A percentile compares a stretch with the other conserved stretches of the same genome.
phyloP scores from a whole-genome alignment of 176 grass and related monocot genomes.

The Carex kokanica region DNA sequence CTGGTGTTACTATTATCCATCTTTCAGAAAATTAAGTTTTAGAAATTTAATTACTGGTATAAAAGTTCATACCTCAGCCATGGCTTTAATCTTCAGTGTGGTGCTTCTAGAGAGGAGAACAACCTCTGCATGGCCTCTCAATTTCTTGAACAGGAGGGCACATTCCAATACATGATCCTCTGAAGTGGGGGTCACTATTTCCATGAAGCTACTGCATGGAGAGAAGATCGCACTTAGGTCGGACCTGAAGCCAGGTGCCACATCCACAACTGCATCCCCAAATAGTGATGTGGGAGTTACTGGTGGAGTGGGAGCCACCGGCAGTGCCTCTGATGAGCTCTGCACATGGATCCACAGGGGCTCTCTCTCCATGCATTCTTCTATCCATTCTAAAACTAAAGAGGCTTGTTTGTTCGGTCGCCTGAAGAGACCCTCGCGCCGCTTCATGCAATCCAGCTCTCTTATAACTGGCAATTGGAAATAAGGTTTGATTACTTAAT shows the following conservation, averaged over 20 bases:
- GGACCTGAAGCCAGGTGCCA: constrained; percentile 19
- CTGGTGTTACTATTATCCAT: neutral
- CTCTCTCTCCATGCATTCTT: constrained; percentile 63
- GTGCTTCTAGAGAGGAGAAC: constrained; percentile 66
- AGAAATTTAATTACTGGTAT: neutral
- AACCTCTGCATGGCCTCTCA: constrained; percentile 30
- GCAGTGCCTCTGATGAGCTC: constrained; percentile 58
- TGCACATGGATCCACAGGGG: constrained; percentile 91
- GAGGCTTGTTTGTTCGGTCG: constrained; percentile 59
- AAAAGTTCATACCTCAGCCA: constrained; percentile 66
- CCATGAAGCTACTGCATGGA: constrained; percentile 33
- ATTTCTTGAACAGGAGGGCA: constrained; percentile 51
- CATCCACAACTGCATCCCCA: constrained; percentile 13
- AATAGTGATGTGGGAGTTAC: constrained; percentile 49
- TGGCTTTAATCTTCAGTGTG: constrained; percentile 89
- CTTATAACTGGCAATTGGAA: constrained; percentile 54
- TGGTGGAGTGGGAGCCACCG: constrained; percentile 73
- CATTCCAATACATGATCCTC: constrained; percentile 76
- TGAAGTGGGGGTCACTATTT: constrained; percentile 49
- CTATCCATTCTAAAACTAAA: constrained; percentile 70
- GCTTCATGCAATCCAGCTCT: constrained; percentile 79
- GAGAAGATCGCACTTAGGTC: constrained; percentile 44
- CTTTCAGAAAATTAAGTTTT: neutral
- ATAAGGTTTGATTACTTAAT: neutral
- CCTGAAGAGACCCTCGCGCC: constrained; percentile 54